Conservation (phyloP, 257 asterid species). For the Anisodus acutangulus region DNA sequence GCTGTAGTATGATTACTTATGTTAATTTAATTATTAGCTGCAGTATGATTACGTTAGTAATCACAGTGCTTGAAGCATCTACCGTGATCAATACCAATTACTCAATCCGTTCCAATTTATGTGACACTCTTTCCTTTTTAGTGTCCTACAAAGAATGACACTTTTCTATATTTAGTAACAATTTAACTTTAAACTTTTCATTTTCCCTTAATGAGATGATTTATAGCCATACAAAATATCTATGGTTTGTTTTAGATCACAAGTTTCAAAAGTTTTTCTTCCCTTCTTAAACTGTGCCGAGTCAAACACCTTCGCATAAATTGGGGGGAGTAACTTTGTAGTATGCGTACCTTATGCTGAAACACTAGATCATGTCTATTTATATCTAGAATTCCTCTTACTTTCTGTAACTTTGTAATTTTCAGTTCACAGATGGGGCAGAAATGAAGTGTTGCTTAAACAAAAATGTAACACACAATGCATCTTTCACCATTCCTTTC, state of each 20-base stretch:
- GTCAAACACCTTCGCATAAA: too few relatives aligned
- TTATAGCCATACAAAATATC: too few relatives aligned
- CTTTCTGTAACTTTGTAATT: not conserved
- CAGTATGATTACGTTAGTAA: not conserved
- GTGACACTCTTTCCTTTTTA: too few relatives aligned
- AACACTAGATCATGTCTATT: not conserved
- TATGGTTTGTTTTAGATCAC: too few relatives aligned
- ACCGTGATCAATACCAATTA: not conserved
- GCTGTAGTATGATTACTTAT: not conserved
- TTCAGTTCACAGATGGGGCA: not conserved
- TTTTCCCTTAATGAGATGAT: too few relatives aligned
- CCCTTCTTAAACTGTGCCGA: too few relatives aligned
- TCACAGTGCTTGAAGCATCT: not conserved
- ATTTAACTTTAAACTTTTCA: too few relatives aligned
- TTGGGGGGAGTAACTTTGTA: not conserved
- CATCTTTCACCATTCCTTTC: conserved; percentile 1
- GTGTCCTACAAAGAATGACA: too few relatives aligned
- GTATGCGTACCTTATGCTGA: not conserved
- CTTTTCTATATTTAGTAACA: too few relatives aligned
- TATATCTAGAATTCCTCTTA: not conserved
- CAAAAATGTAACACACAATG: not conserved
- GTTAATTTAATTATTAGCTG: not conserved
- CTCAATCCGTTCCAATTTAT: too few relatives aligned
- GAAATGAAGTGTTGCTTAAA: not conserved
- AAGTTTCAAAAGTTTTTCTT: too few relatives aligned